Conservation (phyloP, 1,284 basidiomycete species). For the Sporisorium sorghi region DNA sequence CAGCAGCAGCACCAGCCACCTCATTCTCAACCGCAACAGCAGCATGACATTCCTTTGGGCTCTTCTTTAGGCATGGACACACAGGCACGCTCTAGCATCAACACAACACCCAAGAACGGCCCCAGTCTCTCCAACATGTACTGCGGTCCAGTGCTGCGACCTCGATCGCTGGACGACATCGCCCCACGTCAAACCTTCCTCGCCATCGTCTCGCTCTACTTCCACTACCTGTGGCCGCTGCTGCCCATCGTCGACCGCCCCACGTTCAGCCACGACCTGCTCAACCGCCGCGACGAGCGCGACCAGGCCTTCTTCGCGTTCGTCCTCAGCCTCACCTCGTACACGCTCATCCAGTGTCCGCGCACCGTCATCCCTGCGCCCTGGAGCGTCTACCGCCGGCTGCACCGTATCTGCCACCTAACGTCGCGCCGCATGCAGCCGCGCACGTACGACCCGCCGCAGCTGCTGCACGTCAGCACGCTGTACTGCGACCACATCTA, state of each 20-base stretch:
- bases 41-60: background rate
- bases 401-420: conserved; percentile 57
- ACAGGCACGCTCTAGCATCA: background rate
- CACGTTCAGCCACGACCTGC: conserved; percentile 49
- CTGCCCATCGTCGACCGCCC: conserved; percentile 54
- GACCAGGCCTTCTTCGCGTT: conserved; percentile 54
- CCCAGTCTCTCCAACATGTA: conserved; percentile 31
- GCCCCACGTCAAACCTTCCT: conserved; percentile 57
- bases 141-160: conserved; percentile 44
- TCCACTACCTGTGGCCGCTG: conserved; percentile 54
- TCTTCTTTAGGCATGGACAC: background rate
- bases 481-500: conserved; percentile 63
- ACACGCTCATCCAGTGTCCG: conserved; percentile 56
- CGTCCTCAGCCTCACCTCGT: conserved; percentile 52
- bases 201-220: conserved; percentile 52
- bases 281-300: conserved; percentile 51
- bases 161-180: conserved; percentile 54
- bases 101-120: conserved; percentile 12
- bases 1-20: background rate
- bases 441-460: conserved; percentile 45
- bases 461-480: conserved; percentile 51
- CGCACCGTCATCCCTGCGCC: conserved; percentile 51
- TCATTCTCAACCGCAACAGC: background rate
- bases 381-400: conserved; percentile 46
- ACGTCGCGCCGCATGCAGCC: conserved; percentile 55